Evolutionary conservation across 2,329 filamentous ascomycete species (phyloP).

Genomic region (Aspergillus cejpii): DNA sequence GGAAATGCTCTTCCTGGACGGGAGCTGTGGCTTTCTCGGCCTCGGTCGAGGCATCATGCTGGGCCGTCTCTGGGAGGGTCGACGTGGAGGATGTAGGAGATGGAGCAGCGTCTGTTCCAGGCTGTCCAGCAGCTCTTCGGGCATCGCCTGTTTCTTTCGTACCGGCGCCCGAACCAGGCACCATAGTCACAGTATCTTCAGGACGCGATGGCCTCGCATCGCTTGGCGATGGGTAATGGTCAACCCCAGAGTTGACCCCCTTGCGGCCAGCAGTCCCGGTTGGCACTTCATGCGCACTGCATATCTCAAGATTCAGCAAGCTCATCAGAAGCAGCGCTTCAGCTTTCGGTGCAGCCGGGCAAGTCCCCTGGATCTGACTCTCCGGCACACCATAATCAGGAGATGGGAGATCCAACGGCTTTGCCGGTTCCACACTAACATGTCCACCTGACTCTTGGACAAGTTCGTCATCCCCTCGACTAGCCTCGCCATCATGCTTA

Average conservation of each 20-base stretch:
- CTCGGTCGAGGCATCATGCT: conserved; percentile 21
- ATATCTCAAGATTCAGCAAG: conserved; percentile 4
- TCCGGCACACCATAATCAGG: conserved; percentile 21
- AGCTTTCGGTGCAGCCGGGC: conserved; percentile 13
- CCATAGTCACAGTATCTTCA: conserved; percentile 1
- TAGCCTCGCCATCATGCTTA: conserved; percentile 71
- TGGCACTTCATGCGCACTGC: conserved; percentile 16
- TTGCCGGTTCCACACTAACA: conserved; percentile 13
- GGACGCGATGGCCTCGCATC: conserved; percentile 1
- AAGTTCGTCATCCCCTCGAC: conserved; percentile 53
- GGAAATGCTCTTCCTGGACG: conserved; percentile 30
- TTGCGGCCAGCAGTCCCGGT: conserved; percentile 5
- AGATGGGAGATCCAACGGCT: conserved; percentile 11
- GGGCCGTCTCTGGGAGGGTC: conserved; percentile 13
- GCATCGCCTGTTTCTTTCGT: conserved; percentile 15
- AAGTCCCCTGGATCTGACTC: conserved; percentile 9
- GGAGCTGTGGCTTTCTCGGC: conserved; percentile 17
- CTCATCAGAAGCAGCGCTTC: conserved; percentile 11
- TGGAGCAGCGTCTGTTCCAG: conserved; percentile 11
- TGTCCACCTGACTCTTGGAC: conserved; percentile 47
- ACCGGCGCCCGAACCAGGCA: not conserved
- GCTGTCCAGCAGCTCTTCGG: conserved; percentile 16
- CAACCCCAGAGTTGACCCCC: conserved; percentile 14
- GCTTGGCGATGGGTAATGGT: conserved; percentile 16
- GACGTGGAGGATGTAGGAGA: conserved; percentile 15